Base-by-base conservation (phyloP, 129 eudicot genomes). In the Glebionis coronaria region DNA sequence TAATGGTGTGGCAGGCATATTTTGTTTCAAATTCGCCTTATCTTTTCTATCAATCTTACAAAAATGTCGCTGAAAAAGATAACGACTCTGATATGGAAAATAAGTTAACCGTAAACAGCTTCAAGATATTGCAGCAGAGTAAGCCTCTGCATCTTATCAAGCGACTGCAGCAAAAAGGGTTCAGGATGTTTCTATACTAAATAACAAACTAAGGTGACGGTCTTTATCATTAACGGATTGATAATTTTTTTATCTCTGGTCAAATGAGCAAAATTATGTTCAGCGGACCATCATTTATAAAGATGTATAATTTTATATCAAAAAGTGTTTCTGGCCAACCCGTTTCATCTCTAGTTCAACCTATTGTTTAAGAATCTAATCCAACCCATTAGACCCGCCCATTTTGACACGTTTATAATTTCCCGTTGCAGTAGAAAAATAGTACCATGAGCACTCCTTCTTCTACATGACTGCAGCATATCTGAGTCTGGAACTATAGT, bases 391-490 rank as follows among this genome's bases (percentile, higher is more conserved):
- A 20, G 12, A 23, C 12, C 61, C 29, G 44, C 20, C 63, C 18
- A 58, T 58, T 58, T 27, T 58, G 44, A 19, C 44, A 27, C 19
- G 44, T 29, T 18, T 13, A 31, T 31, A 23, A 28, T 53, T 29
- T 12, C 15, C 50, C 13, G 31, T 19, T 44, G 14, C 21, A 16
- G 4, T 27, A 49, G 57, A 72, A 52, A 61, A 25, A 20, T 11
- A 3, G 62, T 7, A 67, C 18, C 5, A 15, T 53, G 58, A 72
- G 68, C 18, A 71, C 89, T 79, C 28, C 88, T 96, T 71, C 83
- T 83, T 81, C 91, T 79, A 76, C 97, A 88, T 23, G 90, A 82
- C 61, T 85, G 83, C 76, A 91, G 90, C 38, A 78, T 72, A 73
- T 91, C 90, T 31, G 97, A 81, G 54, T 88, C 97, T 70, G 87